These are phyloP conservation scores for Chaetoscypha palmicola DNA, from an alignment of 2,329 filamentous ascomycete genomes.

Conservation along the genomic window DNA sequence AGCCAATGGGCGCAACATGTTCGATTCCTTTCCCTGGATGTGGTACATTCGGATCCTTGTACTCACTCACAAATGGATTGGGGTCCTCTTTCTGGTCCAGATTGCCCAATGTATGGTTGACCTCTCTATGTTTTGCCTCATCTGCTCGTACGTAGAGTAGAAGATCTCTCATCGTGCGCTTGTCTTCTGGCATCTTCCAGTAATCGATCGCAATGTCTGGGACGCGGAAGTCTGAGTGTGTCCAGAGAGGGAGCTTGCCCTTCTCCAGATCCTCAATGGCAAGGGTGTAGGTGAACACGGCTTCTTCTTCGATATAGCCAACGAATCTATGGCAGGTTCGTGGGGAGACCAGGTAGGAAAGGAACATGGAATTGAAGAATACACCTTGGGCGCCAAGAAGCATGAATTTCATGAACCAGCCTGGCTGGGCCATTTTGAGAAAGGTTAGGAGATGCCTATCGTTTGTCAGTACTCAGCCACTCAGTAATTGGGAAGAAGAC, in stretches of 20 bases:
- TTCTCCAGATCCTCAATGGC: conserved; percentile 80
- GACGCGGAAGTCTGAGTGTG: conserved; percentile 58
- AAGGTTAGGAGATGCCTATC: conserved; percentile 85
- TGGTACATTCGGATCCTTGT: conserved; percentile 59
- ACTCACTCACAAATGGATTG: conserved; percentile 83
- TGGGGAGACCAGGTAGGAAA: conserved; percentile 80
- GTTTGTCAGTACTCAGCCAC: too few relatives aligned
- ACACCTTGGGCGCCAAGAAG: conserved; percentile 90
- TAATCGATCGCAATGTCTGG: conserved; percentile 88
- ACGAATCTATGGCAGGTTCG: conserved; percentile 91
- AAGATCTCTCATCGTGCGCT: conserved; percentile 76
- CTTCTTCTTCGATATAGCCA: conserved; percentile 94
- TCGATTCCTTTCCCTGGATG: conserved; percentile 65
- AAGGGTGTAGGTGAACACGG: conserved; percentile 89
- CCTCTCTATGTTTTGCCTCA: conserved; percentile 82
- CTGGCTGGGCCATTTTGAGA: conserved; percentile 78
- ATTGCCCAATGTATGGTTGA: conserved; percentile 92
- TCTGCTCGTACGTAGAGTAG: conserved; percentile 85
- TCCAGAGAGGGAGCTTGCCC: conserved; percentile 79
- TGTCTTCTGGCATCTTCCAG: conserved; percentile 86
- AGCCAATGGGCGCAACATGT: conserved; percentile 61
- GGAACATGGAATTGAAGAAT: conserved; percentile 92
- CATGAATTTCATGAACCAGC: conserved; percentile 82
- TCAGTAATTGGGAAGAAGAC: too few relatives aligned
- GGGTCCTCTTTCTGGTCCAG: conserved; percentile 80